Conservation (phyloP, 371 early-diverging fungal species). For the Mortierella sp. region DNA sequence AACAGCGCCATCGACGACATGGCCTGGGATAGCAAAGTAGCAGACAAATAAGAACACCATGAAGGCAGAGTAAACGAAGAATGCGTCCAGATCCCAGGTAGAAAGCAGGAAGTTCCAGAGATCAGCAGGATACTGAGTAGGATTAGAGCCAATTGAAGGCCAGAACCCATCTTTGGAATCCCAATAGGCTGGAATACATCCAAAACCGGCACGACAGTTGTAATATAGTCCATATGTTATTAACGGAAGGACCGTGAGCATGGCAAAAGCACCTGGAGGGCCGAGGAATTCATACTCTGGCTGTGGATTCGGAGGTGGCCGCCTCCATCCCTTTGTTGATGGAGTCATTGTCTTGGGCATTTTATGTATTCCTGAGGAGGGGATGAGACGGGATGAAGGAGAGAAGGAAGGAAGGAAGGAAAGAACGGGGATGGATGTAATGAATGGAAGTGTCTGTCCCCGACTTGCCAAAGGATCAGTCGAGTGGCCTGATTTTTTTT, state of each 20-base stretch:
- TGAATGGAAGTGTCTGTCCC: no score
- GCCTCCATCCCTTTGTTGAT: slow-evolving; percentile 9
- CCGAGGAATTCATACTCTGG: slow-evolving; percentile 83
- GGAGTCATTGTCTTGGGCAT: slow-evolving; percentile 14
- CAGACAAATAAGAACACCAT: slow-evolving; percentile 73
- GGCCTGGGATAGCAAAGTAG: slow-evolving; percentile 79
- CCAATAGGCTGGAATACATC: slow-evolving; percentile 61
- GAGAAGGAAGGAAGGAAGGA: neutral
- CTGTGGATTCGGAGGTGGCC: slow-evolving; percentile 43
- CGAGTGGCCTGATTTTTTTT: slow-evolving; percentile 33
- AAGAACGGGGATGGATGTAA: neutral
- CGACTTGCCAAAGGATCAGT: neutral
- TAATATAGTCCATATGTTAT: slow-evolving; percentile 73
- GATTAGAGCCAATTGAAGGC: slow-evolving; percentile 49
- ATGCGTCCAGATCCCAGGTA: slow-evolving; percentile 59
- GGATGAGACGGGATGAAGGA: neutral
- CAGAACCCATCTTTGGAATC: slow-evolving; percentile 41
- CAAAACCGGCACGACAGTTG: slow-evolving; percentile 68
- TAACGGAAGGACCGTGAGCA: slow-evolving; percentile 69
- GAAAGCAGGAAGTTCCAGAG: slow-evolving; percentile 36
- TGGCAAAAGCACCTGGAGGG: slow-evolving; percentile 74
- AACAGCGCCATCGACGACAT: slow-evolving; percentile 78
- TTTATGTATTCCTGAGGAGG: neutral
- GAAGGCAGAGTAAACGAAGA: slow-evolving; percentile 72
- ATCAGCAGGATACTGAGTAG: slow-evolving; percentile 24